A percentile compares a stretch with the other conserved stretches of the same genome.
Evolutionary conservation across 805 yeast genomes (phyloP).

Genomic region (Yamadazyma endophytica): DNA sequence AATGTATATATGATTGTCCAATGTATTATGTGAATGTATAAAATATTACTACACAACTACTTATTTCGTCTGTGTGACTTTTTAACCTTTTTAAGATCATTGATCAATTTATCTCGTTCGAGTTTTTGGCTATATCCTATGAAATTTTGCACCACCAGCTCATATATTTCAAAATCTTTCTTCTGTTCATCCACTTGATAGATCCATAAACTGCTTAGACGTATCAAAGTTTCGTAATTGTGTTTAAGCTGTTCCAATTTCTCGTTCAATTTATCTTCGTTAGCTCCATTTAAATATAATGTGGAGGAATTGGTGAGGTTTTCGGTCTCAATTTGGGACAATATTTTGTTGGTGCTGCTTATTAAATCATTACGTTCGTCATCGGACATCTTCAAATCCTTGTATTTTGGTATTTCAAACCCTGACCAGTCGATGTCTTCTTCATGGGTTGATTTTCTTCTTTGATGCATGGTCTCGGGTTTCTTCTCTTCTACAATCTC

Average conservation of each 20-base stretch:
- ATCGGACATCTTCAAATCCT: conserved; percentile 22
- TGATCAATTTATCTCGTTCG: conserved; percentile 46
- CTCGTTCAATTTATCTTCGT: conserved; percentile 20
- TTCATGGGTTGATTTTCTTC: conserved; percentile 22
- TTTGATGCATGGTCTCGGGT: conserved; percentile 4
- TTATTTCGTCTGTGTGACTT: neutral
- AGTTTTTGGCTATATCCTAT: conserved; percentile 87
- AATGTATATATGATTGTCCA: conserved; percentile 1
- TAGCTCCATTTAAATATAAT: conserved; percentile 18
- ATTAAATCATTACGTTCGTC: conserved; percentile 22
- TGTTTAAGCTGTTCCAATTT: conserved; percentile 32
- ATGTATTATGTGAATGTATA: neutral
- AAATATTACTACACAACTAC: neutral
- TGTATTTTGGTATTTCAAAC: conserved; percentile 33
- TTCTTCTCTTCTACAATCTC: conserved; percentile 27
- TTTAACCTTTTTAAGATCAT: conserved; percentile 26
- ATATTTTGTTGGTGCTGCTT: conserved; percentile 20
- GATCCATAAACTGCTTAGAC: conserved; percentile 46
- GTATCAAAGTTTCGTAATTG: conserved; percentile 22
- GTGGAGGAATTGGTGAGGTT: conserved; percentile 27
- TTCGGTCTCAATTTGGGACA: conserved; percentile 31
- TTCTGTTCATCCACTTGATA: conserved; percentile 44
- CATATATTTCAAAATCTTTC: conserved; percentile 72
- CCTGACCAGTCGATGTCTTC: conserved; percentile 31
- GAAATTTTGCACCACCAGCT: conserved; percentile 82